Percentiles rank a stretch among this genome's conserved stretches.
Conservation (phyloP, 768 basidiomycete genomes). For the Boletellus emodensis region DNA sequence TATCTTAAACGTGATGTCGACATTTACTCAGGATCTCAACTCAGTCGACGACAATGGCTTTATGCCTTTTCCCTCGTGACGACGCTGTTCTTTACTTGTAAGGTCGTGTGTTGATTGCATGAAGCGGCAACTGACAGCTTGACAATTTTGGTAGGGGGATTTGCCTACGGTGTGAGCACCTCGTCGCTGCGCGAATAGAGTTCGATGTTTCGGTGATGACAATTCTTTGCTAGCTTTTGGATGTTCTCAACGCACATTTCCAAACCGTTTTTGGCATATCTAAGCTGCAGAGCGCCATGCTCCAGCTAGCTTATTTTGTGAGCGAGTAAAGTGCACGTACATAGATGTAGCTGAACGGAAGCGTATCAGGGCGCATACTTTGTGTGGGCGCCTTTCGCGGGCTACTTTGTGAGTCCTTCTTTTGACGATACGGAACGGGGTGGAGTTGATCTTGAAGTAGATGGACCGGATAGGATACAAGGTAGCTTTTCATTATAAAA, state of each 20-base stretch:
- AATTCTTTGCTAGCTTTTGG: conserved; percentile 46
- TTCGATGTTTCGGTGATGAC: conserved; percentile 14
- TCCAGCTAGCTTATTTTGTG: conserved; percentile 71
- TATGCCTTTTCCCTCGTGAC: conserved; percentile 69
- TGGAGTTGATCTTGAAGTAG: conserved; percentile 28
- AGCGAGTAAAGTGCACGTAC: conserved; percentile 11
- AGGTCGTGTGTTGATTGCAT: conserved; percentile 15
- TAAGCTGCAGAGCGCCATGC: conserved; percentile 67
- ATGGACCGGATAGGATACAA: conserved; percentile 68
- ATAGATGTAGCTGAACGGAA: not conserved
- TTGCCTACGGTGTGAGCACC: conserved; percentile 56
- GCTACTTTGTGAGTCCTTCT: conserved; percentile 46
- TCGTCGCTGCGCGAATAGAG: not conserved
- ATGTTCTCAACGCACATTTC: conserved; percentile 71
- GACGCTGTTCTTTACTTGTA: conserved; percentile 72
- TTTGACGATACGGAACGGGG: not conserved
- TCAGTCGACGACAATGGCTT: conserved; percentile 44
- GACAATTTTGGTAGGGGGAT: conserved; percentile 46
- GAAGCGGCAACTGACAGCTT: not conserved
- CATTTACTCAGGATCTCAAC: conserved; percentile 31
- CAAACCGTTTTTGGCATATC: conserved; percentile 63
- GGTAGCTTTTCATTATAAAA: conserved; percentile 24
- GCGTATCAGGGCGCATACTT: conserved; percentile 52
- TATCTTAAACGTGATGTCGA: not conserved
- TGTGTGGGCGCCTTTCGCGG: conserved; percentile 56